Evolutionary conservation across 805 yeast species (phyloP).

Genomic region (Wickerhamomyces mucosus): DNA sequence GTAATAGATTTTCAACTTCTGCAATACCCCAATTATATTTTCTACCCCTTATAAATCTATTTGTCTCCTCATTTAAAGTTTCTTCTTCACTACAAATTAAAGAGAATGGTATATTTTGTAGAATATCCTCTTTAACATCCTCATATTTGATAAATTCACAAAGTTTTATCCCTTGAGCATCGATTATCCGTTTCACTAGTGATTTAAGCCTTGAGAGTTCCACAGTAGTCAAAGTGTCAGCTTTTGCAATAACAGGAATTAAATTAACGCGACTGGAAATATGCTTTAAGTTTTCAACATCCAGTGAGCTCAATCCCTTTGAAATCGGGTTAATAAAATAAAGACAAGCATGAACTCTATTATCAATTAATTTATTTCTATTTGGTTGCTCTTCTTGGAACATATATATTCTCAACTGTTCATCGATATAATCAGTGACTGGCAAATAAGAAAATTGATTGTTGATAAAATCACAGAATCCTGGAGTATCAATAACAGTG

Average conservation of each 20-base stretch:
- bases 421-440: slow-evolving; percentile 65
- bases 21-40: slow-evolving; percentile 80
- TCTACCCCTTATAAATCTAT: slow-evolving; percentile 53
- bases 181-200: slow-evolving; percentile 39
- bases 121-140: slow-evolving; percentile 23
- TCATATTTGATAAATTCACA: slow-evolving; percentile 42
- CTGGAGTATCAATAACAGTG: slow-evolving; percentile 65
- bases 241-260: slow-evolving; percentile 74
- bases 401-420: slow-evolving; percentile 58
- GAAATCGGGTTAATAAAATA: slow-evolving; percentile 72
- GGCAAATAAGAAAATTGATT: slow-evolving; percentile 61
- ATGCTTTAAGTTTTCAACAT: slow-evolving; percentile 63
- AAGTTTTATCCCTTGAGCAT: slow-evolving; percentile 44
- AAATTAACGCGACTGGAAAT: slow-evolving; percentile 66
- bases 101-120: slow-evolving; percentile 53
- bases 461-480: slow-evolving; percentile 65
- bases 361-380: slow-evolving; percentile 43
- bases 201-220: slow-evolving; percentile 49
- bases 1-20: slow-evolving; percentile 68
- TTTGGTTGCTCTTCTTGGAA: slow-evolving; percentile 74
- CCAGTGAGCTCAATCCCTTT: slow-evolving; percentile 51
- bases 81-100: slow-evolving; percentile 57
- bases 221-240: slow-evolving; percentile 57
- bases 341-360: slow-evolving; percentile 75
- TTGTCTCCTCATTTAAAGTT: slow-evolving; percentile 33